Conservation (phyloP, 75 land plant species). For the Isoetes taiwanensis region DNA sequence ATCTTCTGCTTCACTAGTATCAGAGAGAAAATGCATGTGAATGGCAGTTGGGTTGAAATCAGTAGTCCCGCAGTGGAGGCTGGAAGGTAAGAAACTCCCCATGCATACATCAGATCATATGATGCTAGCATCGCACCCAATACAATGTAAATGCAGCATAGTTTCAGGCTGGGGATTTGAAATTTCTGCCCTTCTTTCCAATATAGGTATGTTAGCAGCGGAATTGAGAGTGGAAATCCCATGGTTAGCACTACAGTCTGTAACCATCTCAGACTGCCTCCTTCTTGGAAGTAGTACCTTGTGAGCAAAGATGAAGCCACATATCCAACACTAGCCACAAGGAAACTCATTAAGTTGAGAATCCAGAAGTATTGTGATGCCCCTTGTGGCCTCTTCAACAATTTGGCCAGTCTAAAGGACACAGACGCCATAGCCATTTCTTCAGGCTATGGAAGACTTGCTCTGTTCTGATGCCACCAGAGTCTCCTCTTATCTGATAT, state of each 20-base stretch:
- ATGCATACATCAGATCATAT: not conserved
- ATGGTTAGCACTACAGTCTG: slow-evolving; percentile 4
- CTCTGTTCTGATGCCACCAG: too few relatives aligned
- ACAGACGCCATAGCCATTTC: too few relatives aligned
- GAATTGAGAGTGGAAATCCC: not conserved
- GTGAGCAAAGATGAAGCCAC: not conserved
- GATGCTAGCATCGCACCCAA: not conserved
- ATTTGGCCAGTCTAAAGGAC: too few relatives aligned
- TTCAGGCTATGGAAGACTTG: too few relatives aligned
- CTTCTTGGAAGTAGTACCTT: not conserved
- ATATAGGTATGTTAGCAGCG: not conserved
- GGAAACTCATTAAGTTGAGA: not conserved
- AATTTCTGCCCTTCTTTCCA: not conserved
- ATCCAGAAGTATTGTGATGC: not conserved
- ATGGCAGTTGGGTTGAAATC: not conserved
- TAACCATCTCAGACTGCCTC: not conserved
- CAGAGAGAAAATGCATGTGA: slow-evolving; percentile 1
- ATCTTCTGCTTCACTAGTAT: not conserved
- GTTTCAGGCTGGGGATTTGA: not conserved
- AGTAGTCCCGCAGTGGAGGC: slow-evolving; percentile 6
- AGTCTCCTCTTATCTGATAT: too few relatives aligned
- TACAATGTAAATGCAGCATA: not conserved
- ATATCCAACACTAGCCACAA: not conserved
- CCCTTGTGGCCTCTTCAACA: too few relatives aligned
- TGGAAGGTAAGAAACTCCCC: slow-evolving; percentile 3